These are phyloP conservation scores for Carex littledalei DNA, from an alignment of 176 grass and related monocot species.

Conservation along the genomic window DNA sequence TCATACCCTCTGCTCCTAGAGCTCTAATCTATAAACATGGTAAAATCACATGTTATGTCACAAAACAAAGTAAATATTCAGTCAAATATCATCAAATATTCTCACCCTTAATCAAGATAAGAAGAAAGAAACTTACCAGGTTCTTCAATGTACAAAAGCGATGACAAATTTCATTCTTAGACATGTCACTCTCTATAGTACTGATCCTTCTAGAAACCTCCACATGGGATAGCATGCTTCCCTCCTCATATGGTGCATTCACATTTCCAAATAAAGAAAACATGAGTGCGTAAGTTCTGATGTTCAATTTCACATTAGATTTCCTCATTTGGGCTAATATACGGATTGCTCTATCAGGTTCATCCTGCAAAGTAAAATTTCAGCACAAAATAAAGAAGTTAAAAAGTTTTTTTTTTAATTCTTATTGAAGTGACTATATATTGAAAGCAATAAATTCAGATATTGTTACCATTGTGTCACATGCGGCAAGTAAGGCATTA, in stretches of 20 bases:
- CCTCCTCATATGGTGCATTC: constrained; percentile 78
- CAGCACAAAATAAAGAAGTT: constrained; percentile 6
- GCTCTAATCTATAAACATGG: constrained; percentile 56
- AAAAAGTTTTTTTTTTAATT: constrained; percentile 11
- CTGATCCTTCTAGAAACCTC: constrained; percentile 85
- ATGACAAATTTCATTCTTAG: constrained; percentile 58
- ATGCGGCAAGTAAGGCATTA: constrained; percentile 63
- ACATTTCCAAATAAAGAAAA: constrained; percentile 76
- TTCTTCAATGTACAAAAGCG: constrained; percentile 60
- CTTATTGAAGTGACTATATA: constrained; percentile 2
- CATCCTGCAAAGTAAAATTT: constrained; percentile 44
- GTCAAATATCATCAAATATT: not conserved
- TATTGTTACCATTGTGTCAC: constrained; percentile 55
- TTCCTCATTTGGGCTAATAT: constrained; percentile 66
- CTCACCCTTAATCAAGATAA: not conserved
- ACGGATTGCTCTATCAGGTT: constrained; percentile 65
- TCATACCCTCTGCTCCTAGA: constrained; percentile 83
- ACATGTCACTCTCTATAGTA: constrained; percentile 78
- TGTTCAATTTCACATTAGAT: constrained; percentile 56
- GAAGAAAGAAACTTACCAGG: constrained; percentile 44
- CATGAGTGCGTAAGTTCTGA: constrained; percentile 57
- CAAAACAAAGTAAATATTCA: not conserved
- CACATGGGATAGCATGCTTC: constrained; percentile 63
- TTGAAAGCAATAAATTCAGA: constrained; percentile 10
- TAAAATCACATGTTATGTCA: constrained; percentile 6